Evolutionary conservation across 2,329 filamentous ascomycete genomes (phyloP), one percentile per base, ranked within the genome.

Genomic region (Alternaria brassicicola): DNA sequence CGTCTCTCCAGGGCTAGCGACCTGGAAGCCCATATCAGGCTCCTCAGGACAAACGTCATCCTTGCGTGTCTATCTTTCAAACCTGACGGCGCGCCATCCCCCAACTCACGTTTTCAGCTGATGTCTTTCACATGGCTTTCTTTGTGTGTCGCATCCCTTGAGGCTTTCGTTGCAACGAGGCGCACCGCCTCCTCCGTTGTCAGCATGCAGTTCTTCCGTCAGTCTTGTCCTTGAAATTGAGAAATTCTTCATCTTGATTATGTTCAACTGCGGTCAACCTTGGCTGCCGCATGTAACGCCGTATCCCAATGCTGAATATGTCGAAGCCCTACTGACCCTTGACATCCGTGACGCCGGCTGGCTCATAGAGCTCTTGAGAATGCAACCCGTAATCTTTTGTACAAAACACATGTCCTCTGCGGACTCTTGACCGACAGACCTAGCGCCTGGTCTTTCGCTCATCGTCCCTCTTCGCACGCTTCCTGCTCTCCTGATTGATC

Each of bases 401-500:
- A 69, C 65, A 69, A 52, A 57, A 43, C 43, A 51, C 60, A 49
- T 52, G 55, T 55, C 51, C 55, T 54, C 45, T 45, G 19, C 45
- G 31, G 51, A 50, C 51, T 58, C 55, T 58, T 58, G 13, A 55
- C 25, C 45, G 26, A 53, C 31, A 46, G 21, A 33, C 55, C 69
- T 63, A 76, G 56, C 79, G 71, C 82, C 89, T 89, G 63, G 86
- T 84, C 70, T 84, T 84, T 75, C 88, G 88, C 78, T 96, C 92
- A 28, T 92, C 88, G 68, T 97, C 93, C 65, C 90, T 87, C 85
- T 93, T 96, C 75, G 93, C 85, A 75, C 93, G 86, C 85, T 98
- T 98, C 65, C 92, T 86, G 73, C 89, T 92, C 80, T 98, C 95
- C 71, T 92, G 89, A 12, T 92, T 92, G 80, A 99, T 97, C 91